Conservation (phyloP, 2,329 filamentous ascomycete species). For the Furcasterigmium furcatum region DNA sequence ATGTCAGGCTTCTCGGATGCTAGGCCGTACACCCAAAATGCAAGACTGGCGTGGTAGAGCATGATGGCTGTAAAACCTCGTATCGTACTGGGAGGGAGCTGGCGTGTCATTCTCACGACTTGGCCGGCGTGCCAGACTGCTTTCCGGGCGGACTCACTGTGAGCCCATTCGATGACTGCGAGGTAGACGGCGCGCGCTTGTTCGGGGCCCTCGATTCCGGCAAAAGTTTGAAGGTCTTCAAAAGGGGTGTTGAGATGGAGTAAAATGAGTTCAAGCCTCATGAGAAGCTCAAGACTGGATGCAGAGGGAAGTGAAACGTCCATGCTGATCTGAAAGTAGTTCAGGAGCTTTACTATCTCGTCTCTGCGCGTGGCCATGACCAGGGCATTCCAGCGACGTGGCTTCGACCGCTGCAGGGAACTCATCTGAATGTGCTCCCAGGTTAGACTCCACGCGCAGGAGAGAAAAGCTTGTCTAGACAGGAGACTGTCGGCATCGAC, state of each 20-base stretch:
- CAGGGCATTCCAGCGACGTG: constrained; percentile 21
- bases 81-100: constrained; percentile 12
- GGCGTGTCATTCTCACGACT: constrained; percentile 16
- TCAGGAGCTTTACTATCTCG: constrained; percentile 20
- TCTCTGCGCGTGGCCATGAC: constrained; percentile 21
- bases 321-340: constrained; percentile 13
- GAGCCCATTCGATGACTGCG: constrained; percentile 29
- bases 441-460: constrained; percentile 19
- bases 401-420: constrained; percentile 15
- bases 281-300: constrained; percentile 16
- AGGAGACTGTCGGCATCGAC: constrained; percentile 4
- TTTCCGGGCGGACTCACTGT: constrained; percentile 26
- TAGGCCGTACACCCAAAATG: constrained; percentile 20
- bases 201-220: constrained; percentile 35
- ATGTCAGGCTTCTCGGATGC: constrained; percentile 1
- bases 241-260: constrained; percentile 36
- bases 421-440: constrained; percentile 26
- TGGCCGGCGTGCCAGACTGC: constrained; percentile 24
- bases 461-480: constrained; percentile 13
- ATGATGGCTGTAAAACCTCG: constrained; percentile 19
- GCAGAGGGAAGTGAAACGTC: neutral
- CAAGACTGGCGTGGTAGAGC: constrained; percentile 21
- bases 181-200: constrained; percentile 29
- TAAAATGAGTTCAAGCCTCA: constrained; percentile 26
- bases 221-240: constrained; percentile 37